Percentiles rank a stretch among this genome's conserved stretches.
Conservation (phyloP, 2,329 filamentous ascomycete species). For the Apiospora malaysiana region DNA sequence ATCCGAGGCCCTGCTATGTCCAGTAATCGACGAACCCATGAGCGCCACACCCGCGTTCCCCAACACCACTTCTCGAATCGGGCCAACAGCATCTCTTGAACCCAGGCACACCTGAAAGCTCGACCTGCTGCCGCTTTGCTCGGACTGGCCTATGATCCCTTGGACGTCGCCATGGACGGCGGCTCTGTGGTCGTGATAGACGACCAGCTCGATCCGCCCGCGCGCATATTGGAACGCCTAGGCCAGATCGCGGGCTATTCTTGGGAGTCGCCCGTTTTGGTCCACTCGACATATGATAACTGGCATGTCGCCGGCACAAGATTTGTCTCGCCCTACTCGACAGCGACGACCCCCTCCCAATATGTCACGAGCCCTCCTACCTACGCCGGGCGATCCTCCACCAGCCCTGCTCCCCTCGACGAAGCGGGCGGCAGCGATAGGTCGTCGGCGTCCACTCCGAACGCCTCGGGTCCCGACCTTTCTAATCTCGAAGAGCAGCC, state of each 20-base stretch:
- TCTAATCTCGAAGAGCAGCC: conserved; percentile 63
- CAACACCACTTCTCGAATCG: conserved; percentile 11
- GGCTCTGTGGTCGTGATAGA: conserved; percentile 57
- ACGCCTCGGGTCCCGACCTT: conserved; percentile 50
- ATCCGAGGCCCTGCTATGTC: conserved; percentile 13
- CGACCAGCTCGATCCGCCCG: conserved; percentile 66
- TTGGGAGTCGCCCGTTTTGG: conserved; percentile 67
- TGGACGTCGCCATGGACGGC: conserved; percentile 31
- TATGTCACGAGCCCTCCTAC: conserved; percentile 51
- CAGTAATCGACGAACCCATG: conserved; percentile 20
- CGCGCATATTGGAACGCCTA: conserved; percentile 74
- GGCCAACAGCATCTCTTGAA: conserved; percentile 7
- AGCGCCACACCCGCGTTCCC: conserved; percentile 17
- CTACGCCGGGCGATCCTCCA: conserved; percentile 46
- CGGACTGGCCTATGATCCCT: conserved; percentile 18
- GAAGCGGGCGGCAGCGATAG: conserved; percentile 47
- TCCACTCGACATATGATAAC: conserved; percentile 82
- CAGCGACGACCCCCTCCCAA: conserved; percentile 52
- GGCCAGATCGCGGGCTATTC: conserved; percentile 75
- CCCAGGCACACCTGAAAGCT: background rate
- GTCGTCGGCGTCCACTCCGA: conserved; percentile 43
- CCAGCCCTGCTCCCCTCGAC: conserved; percentile 43
- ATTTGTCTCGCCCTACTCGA: conserved; percentile 57
- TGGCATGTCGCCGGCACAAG: conserved; percentile 78
- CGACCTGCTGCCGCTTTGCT: conserved; percentile 8